Evolutionary conservation across 2,329 filamentous ascomycete genomes (phyloP), one percentile per base, ranked within the genome.

Genomic region (Neurospora crassa): DNA sequence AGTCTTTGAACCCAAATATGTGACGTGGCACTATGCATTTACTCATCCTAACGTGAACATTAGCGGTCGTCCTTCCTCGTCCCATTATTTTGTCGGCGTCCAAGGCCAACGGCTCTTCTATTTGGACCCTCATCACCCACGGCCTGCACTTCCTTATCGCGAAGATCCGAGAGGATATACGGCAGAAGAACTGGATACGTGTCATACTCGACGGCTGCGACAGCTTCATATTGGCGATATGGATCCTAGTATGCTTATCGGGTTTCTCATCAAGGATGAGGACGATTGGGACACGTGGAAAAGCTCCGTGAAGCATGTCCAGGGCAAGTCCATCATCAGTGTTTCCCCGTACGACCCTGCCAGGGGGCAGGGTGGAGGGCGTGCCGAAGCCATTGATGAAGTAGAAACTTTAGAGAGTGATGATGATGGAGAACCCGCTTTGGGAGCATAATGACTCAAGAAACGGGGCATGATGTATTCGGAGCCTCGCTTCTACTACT

Each of bases 181-280:
- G 0, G 77, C 84, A 8, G 91, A 92, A 76, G 94, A 98, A 72
- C 79, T 97, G 18, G 88, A 91, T 70, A 91, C 91, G 0, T 97
- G 93, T 78, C 95, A 99, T 79, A 98, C 94, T 0, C 88, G 92
- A 69, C 90, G 95, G 68, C 83, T 99, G 20, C 89, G 95, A 45
- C 88, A 92, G 71, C 85, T 99, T 40, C 91, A 96, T 75, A 87
- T 99, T 68, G 89, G 90, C 72, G 94, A 98, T 78, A 96, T 99
- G 92, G 96, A 99, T 77, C 96, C 96, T 0, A 97, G 94, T 78
- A 99, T 99, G 96, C 83, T 99, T 59, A 92, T 99, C 74, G 95
- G 93, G 5, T 98, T 98, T 77, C 82, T 99, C 43, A 94, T 99
- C 73, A 88, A 86, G 53, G 89, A 92, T 71, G 90, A 95, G 76